Conservation (phyloP, 257 asterid genomes). For the Cynanchum wilfordii region DNA sequence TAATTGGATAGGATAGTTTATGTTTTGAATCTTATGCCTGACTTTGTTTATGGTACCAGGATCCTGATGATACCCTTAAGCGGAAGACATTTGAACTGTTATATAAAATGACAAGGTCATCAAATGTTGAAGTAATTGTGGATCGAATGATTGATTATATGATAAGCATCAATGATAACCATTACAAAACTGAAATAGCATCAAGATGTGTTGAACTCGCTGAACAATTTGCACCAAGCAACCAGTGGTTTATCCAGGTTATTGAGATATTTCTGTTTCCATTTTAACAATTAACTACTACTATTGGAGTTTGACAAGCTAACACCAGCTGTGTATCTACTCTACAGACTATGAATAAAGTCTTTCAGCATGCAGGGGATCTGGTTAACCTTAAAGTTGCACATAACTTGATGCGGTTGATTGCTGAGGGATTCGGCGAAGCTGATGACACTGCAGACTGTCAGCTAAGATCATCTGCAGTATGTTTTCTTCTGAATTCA, state of each 20-base stretch:
- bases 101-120: slow-evolving; percentile 95
- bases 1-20: neutral
- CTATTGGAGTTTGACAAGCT: slow-evolving; percentile 5
- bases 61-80: slow-evolving; percentile 96
- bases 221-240: slow-evolving; percentile 98
- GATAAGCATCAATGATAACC: slow-evolving; percentile 85
- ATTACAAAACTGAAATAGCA: slow-evolving; percentile 97
- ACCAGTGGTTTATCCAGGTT: slow-evolving; percentile 98
- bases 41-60: slow-evolving; percentile 47
- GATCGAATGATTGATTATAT: slow-evolving; percentile 93
- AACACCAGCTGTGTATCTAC: slow-evolving; percentile 21
- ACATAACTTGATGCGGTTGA: slow-evolving; percentile 91
- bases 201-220: slow-evolving; percentile 99
- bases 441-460: slow-evolving; percentile 80
- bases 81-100: slow-evolving; percentile 95
- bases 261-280: slow-evolving; percentile 14
- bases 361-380: slow-evolving; percentile 97
- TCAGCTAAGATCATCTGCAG: slow-evolving; percentile 97
- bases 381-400: slow-evolving; percentile 85
- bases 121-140: slow-evolving; percentile 97
- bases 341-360: slow-evolving; percentile 93
- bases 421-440: slow-evolving; percentile 97
- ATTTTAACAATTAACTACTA: slow-evolving; percentile 16
- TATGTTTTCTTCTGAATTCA: slow-evolving; percentile 40
- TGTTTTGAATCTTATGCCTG: slow-evolving; percentile 14